Conservation (phyloP, 2,329 filamentous ascomycete species). For the Paradendryphiella salina region DNA sequence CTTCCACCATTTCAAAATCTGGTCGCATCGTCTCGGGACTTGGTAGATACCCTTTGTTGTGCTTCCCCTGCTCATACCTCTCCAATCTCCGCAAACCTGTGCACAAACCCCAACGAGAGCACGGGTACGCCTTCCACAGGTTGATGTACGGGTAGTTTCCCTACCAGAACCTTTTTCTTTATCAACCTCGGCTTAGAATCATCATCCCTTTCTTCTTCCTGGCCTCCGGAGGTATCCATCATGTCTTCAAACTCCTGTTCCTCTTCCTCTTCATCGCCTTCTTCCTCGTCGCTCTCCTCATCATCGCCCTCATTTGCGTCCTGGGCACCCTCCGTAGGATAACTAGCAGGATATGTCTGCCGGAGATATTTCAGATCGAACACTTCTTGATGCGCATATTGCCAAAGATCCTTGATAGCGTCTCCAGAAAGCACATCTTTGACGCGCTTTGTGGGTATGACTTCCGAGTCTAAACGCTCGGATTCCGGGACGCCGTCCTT, state of each 20-base stretch:
- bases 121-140: slow-evolving; percentile 24
- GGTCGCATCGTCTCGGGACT: not conserved
- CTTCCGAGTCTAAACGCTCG: slow-evolving; percentile 17
- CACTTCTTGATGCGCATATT: slow-evolving; percentile 24
- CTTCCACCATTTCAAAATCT: not conserved
- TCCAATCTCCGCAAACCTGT: slow-evolving; percentile 32
- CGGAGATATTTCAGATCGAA: slow-evolving; percentile 23
- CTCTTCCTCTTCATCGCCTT: slow-evolving; percentile 19
- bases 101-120: slow-evolving; percentile 27
- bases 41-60: not conserved
- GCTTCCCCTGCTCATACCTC: slow-evolving; percentile 8
- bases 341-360: slow-evolving; percentile 10
- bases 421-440: slow-evolving; percentile 26
- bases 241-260: slow-evolving; percentile 27
- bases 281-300: slow-evolving; percentile 20
- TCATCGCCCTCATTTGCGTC: slow-evolving; percentile 14
- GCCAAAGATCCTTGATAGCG: slow-evolving; percentile 28
- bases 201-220: slow-evolving; percentile 5
- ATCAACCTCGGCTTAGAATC: slow-evolving; percentile 10
- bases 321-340: slow-evolving; percentile 9
- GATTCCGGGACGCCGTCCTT: slow-evolving; percentile 10
- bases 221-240: slow-evolving; percentile 20
- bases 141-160: slow-evolving; percentile 16
- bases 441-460: slow-evolving; percentile 19
- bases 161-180: slow-evolving; percentile 5